Base-by-base conservation (phyloP, 2,329 filamentous ascomycete genomes). In the Claviceps cyperi region DNA sequence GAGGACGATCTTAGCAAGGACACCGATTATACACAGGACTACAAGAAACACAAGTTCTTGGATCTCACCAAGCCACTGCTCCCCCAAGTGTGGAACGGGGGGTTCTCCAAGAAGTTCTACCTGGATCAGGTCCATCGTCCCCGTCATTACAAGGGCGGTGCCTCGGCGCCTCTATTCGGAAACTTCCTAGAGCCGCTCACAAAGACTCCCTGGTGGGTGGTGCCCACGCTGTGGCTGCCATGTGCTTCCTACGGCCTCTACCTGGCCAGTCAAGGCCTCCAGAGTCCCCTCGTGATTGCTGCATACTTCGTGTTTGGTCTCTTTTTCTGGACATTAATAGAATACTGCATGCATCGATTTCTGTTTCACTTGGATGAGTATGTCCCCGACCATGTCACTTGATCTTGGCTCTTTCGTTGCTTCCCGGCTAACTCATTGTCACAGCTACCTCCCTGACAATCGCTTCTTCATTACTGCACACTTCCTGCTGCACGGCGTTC, bases 111-210 rank as follows among this genome's bases (percentile, higher is more conserved):
- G 66, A 80, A 87, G n/a, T 98, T 98, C 64, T 98, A 98, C 63
- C 77, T 98, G 22, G 83, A 96, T 58, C 92, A 98, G 66, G 86
- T 98, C 48, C 92, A 98, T 65, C 83, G 92, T 43, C 92, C 92
- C 17, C 82, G 92, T 52, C 91, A 98, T 66, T 98, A 97, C 75
- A 94, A 83, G 64, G 91, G 91, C 56, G 92, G 92, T 52, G 81
- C 81, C 54, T 96, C 89, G 6, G 92, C 92, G 38, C 92, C 92
- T 19, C 70, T 98, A 22, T 98, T 98, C 67, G 92, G 92, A 53
- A 97, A 98, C 69, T 94, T 98, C 65, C 73, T 98, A n/a, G 92
- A 98, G 69, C 92, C 92, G n/a, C 71, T 98, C 52, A 90, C 83
- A 66, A 85, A 90, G 74, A 98, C 92, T 2, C 80, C 92, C 1